phyloP scores from a whole-genome alignment of 2,329 filamentous ascomycete species.

The Sclerotinia spermophila region DNA sequence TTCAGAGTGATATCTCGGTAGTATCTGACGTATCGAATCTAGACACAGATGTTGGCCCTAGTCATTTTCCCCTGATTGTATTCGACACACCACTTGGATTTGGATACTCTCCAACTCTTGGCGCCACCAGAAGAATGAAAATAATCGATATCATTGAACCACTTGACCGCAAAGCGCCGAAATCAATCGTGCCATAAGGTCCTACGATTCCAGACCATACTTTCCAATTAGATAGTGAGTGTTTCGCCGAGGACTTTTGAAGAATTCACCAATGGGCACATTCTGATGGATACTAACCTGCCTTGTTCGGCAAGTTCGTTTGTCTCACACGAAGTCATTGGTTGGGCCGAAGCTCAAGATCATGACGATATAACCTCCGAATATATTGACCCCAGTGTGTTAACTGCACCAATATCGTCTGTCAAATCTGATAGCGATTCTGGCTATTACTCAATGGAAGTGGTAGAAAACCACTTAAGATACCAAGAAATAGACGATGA shows the following conservation, averaged over 20 bases:
- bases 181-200: not conserved
- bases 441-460: constrained; percentile 14
- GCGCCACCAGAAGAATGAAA: not conserved
- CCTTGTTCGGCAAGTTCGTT: not conserved
- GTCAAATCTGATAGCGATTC: constrained; percentile 10
- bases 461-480: not conserved
- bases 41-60: not conserved
- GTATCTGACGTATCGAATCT: not conserved
- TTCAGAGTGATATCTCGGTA: not conserved
- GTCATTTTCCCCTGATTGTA: not conserved
- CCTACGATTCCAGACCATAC: not conserved
- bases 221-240: not conserved
- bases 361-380: not conserved
- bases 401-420: not conserved
- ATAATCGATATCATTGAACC: not conserved
- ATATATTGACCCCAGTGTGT: constrained; percentile 7
- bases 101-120: constrained; percentile 8
- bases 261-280: not conserved
- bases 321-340: not conserved
- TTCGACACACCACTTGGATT: not conserved
- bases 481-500: not conserved
- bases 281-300: not conserved
- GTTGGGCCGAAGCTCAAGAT: not conserved
- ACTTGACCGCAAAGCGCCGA: not conserved
- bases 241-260: not conserved